phyloP scores from a whole-genome alignment of 140 eudicot genomes.

The Artemisia princeps region DNA sequence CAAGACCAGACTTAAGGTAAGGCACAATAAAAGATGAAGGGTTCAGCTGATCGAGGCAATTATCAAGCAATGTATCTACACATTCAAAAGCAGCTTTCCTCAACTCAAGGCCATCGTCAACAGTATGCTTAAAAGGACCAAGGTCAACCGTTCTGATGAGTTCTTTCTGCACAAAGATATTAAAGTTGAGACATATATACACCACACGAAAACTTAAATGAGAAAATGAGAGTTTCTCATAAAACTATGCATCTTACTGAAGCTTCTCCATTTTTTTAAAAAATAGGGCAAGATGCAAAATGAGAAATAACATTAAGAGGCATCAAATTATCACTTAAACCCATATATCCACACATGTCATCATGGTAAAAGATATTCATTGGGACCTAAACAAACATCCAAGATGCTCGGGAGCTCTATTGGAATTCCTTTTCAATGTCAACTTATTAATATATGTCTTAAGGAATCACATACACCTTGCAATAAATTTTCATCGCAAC shows the following conservation, averaged over 20 bases:
- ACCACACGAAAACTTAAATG: neutral
- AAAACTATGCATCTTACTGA: no score
- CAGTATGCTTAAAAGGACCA: conserved; percentile 98
- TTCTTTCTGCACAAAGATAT: conserved; percentile 63
- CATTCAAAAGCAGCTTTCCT: conserved; percentile 99
- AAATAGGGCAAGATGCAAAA: neutral
- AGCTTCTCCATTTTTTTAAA: neutral
- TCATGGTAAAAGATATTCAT: no score
- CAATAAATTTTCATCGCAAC: neutral
- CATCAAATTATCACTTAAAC: no score
- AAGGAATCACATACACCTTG: neutral
- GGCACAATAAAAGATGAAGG: conserved; percentile 95
- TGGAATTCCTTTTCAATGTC: neutral
- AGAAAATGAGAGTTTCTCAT: neutral
- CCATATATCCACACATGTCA: no score
- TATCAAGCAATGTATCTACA: conserved; percentile 88
- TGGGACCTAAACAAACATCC: no score
- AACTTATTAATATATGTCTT: neutral
- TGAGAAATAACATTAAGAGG: neutral
- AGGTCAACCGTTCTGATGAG: conserved; percentile 92
- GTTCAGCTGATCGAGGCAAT: conserved; percentile 92
- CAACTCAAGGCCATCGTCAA: conserved; percentile 95
- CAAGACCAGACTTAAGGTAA: conserved; percentile 85
- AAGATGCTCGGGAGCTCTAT: no score
- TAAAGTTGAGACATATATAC: conserved; percentile 10